Evolutionary conservation across 2,329 filamentous ascomycete genomes (phyloP).

Genomic region (Aspergillus sp.): DNA sequence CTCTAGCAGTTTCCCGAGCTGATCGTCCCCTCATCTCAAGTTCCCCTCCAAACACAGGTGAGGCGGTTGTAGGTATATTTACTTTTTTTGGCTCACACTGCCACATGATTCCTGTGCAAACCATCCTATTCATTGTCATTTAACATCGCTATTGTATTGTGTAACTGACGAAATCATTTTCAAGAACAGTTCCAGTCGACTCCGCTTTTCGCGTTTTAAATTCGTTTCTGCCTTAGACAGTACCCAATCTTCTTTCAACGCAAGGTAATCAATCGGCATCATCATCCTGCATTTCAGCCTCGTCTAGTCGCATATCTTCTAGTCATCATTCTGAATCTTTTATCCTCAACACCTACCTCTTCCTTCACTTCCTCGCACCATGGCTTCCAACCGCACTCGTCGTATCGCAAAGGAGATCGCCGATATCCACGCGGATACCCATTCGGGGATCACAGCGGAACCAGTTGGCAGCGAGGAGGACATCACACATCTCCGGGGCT

Average conservation of each 20-base stretch:
- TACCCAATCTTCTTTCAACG: too few species aligned
- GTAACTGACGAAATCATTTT: too few species aligned
- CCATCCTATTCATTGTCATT: too few species aligned
- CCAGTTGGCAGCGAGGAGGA: slow-evolving; percentile 60
- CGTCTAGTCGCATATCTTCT: background rate
- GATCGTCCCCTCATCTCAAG: background rate
- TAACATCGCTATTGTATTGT: too few species aligned
- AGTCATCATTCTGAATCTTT: background rate
- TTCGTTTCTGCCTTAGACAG: too few species aligned
- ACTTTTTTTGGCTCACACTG: background rate
- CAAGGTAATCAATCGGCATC: background rate
- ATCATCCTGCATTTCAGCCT: background rate
- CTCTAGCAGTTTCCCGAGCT: background rate
- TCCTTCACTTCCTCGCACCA: slow-evolving; percentile 23
- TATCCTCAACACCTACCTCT: background rate
- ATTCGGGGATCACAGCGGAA: slow-evolving; percentile 70
- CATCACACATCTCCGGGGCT: slow-evolving; percentile 76
- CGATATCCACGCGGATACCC: slow-evolving; percentile 57
- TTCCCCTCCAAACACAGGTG: background rate
- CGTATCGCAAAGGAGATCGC: slow-evolving; percentile 49
- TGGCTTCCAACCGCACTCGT: slow-evolving; percentile 54
- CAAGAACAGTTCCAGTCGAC: too few species aligned
- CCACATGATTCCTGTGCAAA: background rate
- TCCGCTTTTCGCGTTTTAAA: too few species aligned
- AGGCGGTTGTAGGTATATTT: background rate